These are phyloP conservation scores for Fusarium coffeatum DNA, from an alignment of 2,329 filamentous ascomycete species.

Conservation along the genomic window DNA sequence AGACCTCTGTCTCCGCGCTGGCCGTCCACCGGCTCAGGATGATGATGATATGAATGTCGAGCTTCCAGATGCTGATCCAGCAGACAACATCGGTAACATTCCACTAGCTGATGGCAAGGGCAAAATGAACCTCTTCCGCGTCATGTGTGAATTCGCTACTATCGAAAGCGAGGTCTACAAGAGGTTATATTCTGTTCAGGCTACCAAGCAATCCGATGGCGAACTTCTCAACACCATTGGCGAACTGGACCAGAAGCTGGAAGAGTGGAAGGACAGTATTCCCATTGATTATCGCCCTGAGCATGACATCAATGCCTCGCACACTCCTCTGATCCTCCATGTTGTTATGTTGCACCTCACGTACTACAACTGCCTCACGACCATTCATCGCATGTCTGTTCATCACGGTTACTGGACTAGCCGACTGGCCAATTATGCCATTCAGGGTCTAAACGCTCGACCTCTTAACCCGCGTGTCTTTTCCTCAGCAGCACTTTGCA, in stretches of 20 bases:
- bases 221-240: constrained; percentile 96
- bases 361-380: constrained; percentile 98
- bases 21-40: constrained; percentile 70
- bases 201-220: constrained; percentile 89
- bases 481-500: constrained; percentile 91
- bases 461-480: constrained; percentile 95
- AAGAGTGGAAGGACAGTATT: constrained; percentile 96
- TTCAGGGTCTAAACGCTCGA: constrained; percentile 90
- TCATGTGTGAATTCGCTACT: constrained; percentile 90
- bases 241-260: constrained; percentile 87
- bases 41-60: constrained; percentile 92
- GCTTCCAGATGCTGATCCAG: constrained; percentile 88
- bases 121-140: constrained; percentile 93
- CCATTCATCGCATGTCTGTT: constrained; percentile 97
- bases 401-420: constrained; percentile 99
- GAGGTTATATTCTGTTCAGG: constrained; percentile 90
- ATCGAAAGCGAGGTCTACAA: constrained; percentile 97
- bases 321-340: constrained; percentile 93
- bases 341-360: constrained; percentile 95
- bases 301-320: constrained; percentile 91
- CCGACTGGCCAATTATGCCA: constrained; percentile 91
- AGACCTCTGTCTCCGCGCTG: constrained; percentile 69
- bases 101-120: constrained; percentile 87
- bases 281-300: constrained; percentile 97
- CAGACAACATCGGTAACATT: constrained; percentile 94